A percentile compares a stretch with the other conserved stretches of the same genome.
These are phyloP conservation scores for Pythium aristosporum DNA, from an alignment of 352 stramenopile species.

Conservation along the genomic window DNA sequence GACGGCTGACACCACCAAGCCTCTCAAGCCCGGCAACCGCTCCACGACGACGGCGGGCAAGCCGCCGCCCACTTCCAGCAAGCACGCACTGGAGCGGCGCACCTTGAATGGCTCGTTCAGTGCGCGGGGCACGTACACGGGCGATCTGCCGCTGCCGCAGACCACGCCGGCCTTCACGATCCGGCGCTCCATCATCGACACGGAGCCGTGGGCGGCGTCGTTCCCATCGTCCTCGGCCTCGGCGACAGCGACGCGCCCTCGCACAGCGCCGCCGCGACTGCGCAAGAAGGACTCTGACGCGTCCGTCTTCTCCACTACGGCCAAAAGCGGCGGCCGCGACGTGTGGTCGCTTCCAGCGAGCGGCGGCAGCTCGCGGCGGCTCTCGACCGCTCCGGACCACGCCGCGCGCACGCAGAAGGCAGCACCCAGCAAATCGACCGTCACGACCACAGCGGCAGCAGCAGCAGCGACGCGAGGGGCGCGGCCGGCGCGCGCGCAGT, in stretches of 20 bases:
- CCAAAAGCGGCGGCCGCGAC: constrained; percentile 13
- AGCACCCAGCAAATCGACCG: not conserved
- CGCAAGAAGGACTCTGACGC: constrained; percentile 25
- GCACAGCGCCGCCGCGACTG: constrained; percentile 26
- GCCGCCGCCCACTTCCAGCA: not conserved
- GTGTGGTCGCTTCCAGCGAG: constrained; percentile 16
- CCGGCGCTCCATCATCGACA: constrained; percentile 21
- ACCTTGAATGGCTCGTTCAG: constrained; percentile 16
- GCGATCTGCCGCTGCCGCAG: constrained; percentile 21
- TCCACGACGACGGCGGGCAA: not conserved
- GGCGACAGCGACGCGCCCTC: constrained; percentile 8
- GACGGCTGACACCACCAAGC: constrained; percentile 9
- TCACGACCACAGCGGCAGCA: not conserved
- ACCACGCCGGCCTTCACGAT: constrained; percentile 17
- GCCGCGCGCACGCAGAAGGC: constrained; percentile 7
- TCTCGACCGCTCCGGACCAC: constrained; percentile 8
- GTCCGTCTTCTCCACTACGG: not conserved
- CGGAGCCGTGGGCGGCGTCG: constrained; percentile 13
- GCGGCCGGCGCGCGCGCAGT: constrained; percentile 45
- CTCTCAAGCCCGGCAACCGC: constrained; percentile 8
- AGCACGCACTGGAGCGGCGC: constrained; percentile 10
- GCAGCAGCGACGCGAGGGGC: constrained; percentile 12
- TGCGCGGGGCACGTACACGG: constrained; percentile 17
- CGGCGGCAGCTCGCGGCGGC: not conserved
- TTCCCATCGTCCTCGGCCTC: not conserved